Percentiles rank a stretch among this genome's conserved stretches.
Evolutionary conservation across 1,139 yeast species (phyloP).

Genomic region (Yamadazyma sp.): DNA sequence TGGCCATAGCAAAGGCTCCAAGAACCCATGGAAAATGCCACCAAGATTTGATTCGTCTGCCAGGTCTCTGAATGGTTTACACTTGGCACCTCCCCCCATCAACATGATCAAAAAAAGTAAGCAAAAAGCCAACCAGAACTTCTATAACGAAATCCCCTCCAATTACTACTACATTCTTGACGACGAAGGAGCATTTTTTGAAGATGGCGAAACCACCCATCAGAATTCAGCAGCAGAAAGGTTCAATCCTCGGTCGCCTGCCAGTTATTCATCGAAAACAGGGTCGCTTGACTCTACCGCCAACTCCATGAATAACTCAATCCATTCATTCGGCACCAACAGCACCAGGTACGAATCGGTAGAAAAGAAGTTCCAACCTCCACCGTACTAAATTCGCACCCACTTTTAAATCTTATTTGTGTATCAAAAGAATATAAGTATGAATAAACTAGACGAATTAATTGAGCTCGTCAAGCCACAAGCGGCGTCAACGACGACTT

Average conservation of each 20-base stretch:
- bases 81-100: conserved; percentile 74
- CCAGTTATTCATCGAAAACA: background rate
- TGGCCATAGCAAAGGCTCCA: background rate
- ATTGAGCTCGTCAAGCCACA: conserved; percentile 1
- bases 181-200: background rate
- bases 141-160: conserved; percentile 1
- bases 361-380: background rate
- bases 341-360: conserved; percentile 1
- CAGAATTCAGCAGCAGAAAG: background rate
- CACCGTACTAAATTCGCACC: background rate
- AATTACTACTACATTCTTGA: conserved; percentile 1
- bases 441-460: conserved; percentile 2
- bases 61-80: conserved; percentile 3
- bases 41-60: conserved; percentile 4
- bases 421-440: background rate
- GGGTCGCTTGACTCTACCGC: background rate
- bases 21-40: background rate
- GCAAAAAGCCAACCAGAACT: conserved; percentile 1
- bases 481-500: background rate
- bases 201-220: background rate
- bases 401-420: background rate
- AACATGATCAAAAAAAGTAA: conserved; percentile 33
- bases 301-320: background rate
- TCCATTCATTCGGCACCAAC: background rate
- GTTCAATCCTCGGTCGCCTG: background rate